These are phyloP conservation scores for Boletellus deceptivus DNA, from an alignment of 1,284 basidiomycete species.

Conservation along the genomic window DNA sequence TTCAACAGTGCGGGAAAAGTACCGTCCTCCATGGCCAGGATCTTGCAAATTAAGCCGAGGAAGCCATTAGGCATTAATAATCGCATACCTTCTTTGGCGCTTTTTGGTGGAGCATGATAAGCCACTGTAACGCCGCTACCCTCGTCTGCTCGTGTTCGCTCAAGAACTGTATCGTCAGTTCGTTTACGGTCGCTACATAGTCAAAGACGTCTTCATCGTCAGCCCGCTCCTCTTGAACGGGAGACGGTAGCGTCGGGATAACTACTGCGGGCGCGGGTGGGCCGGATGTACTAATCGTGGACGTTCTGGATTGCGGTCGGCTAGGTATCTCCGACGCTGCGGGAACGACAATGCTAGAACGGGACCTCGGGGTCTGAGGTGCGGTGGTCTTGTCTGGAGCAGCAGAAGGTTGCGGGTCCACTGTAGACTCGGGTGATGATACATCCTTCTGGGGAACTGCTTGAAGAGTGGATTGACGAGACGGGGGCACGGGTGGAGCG, in stretches of 20 bases:
- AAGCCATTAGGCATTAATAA: background rate
- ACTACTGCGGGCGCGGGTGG: slow-evolving; percentile 13
- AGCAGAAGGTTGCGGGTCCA: slow-evolving; percentile 30
- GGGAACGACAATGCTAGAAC: slow-evolving; percentile 25
- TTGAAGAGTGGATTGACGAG: slow-evolving; percentile 47
- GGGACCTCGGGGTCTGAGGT: slow-evolving; percentile 30
- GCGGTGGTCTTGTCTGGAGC: slow-evolving; percentile 22
- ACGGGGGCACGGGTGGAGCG: slow-evolving; percentile 35
- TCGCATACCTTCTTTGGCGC: slow-evolving; percentile 82
- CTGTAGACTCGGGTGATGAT: slow-evolving; percentile 43
- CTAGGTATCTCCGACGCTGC: slow-evolving; percentile 34
- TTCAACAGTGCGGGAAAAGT: slow-evolving; percentile 95
- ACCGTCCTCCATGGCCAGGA: slow-evolving; percentile 93
- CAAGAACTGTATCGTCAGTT: slow-evolving; percentile 89
- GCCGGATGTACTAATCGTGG: slow-evolving; percentile 38
- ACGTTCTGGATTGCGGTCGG: slow-evolving; percentile 56
- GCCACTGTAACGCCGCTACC: slow-evolving; percentile 95
- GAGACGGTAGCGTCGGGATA: slow-evolving; percentile 31
- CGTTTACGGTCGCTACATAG: slow-evolving; percentile 89
- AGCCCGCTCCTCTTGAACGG: slow-evolving; percentile 33
- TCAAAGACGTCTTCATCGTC: slow-evolving; percentile 82
- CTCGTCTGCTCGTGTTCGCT: slow-evolving; percentile 97
- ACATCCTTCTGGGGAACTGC: slow-evolving; percentile 40
- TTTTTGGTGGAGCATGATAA: slow-evolving; percentile 98
- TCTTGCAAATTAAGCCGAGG: slow-evolving; percentile 45